Conservation (phyloP, 805 yeast genomes). For the Priceomyces haplophilus region DNA sequence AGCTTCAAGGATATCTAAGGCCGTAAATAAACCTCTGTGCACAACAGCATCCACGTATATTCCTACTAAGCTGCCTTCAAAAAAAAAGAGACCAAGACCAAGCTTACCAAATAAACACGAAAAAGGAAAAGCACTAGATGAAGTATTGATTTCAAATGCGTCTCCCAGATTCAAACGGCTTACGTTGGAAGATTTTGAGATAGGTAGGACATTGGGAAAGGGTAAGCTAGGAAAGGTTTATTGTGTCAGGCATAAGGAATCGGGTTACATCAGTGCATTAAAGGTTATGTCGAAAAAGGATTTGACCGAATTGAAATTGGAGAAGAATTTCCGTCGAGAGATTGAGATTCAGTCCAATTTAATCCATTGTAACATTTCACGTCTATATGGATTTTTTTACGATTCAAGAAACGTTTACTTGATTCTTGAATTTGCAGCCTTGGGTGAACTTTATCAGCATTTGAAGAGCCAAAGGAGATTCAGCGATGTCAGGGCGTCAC, state of each 20-base stretch:
- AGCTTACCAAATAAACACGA: slow-evolving; percentile 2
- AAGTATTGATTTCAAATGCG: slow-evolving; percentile 3
- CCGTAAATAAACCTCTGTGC: neutral
- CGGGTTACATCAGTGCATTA: slow-evolving; percentile 83
- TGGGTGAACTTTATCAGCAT: slow-evolving; percentile 82
- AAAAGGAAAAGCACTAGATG: neutral
- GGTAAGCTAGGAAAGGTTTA: slow-evolving; percentile 94
- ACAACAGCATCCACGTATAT: slow-evolving; percentile 1
- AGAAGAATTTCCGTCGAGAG: slow-evolving; percentile 83
- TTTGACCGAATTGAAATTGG: slow-evolving; percentile 68
- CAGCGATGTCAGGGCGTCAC: slow-evolving; percentile 69
- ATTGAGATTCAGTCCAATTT: slow-evolving; percentile 84
- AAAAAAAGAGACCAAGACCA: neutral
- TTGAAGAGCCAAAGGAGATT: slow-evolving; percentile 67
- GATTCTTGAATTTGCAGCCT: slow-evolving; percentile 76
- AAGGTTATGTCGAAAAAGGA: slow-evolving; percentile 89
- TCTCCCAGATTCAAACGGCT: slow-evolving; percentile 3
- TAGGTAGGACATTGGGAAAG: slow-evolving; percentile 84
- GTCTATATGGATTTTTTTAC: slow-evolving; percentile 80
- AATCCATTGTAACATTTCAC: slow-evolving; percentile 74
- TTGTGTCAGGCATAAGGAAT: slow-evolving; percentile 71
- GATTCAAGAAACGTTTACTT: slow-evolving; percentile 79
- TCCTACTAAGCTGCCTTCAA: slow-evolving; percentile 7
- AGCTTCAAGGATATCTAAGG: neutral
- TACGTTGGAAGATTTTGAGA: slow-evolving; percentile 67